Conservation (phyloP, 106 monocot species). For the Phalaenopsis equestris region DNA sequence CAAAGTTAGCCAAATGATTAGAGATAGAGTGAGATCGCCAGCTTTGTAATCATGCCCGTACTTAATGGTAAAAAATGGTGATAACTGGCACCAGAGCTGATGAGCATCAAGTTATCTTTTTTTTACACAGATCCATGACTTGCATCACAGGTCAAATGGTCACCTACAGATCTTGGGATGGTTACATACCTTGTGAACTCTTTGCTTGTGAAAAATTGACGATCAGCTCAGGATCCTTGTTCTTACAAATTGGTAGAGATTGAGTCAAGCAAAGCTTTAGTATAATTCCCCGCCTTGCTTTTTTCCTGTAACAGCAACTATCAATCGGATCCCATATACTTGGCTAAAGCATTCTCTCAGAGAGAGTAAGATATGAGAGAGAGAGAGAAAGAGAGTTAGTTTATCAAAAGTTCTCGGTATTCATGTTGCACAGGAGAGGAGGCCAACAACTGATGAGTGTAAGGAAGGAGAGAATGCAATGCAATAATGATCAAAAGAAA, state of each 20-base stretch:
- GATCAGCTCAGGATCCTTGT: not conserved
- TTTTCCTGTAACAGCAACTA: not conserved
- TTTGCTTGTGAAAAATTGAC: not conserved
- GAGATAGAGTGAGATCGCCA: too few relatives aligned
- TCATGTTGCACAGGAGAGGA: too few relatives aligned
- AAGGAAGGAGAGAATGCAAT: not conserved
- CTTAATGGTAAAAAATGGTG: not conserved
- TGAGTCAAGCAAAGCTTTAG: not conserved
- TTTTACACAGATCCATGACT: not conserved
- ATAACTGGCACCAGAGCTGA: slow-evolving; percentile 4
- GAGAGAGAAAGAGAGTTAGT: not conserved
- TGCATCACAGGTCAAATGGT: not conserved
- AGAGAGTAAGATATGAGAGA: not conserved
- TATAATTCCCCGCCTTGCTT: not conserved
- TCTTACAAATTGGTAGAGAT: not conserved
- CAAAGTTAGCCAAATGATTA: not conserved
- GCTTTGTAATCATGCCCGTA: not conserved
- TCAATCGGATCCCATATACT: not conserved
- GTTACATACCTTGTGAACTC: not conserved
- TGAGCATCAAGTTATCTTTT: too few relatives aligned
- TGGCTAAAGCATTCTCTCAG: not conserved
- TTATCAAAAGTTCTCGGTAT: not conserved
- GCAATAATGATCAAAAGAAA: not conserved
- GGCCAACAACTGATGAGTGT: not conserved
- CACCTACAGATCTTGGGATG: not conserved